Conservation (phyloP, 106 monocot species). For the Allium fistulosum region DNA sequence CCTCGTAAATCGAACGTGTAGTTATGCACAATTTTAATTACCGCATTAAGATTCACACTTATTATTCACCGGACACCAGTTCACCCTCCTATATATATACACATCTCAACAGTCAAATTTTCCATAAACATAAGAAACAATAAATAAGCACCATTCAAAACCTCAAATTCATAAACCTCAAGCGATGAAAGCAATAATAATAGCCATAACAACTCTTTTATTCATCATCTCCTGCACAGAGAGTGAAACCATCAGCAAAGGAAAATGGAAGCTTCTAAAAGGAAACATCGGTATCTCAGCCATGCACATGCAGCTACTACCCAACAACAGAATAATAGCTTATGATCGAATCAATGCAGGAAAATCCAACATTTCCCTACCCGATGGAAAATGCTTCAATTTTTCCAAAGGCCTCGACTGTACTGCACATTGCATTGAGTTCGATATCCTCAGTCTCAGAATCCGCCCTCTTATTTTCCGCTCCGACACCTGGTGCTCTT, state of each 20-base stretch:
- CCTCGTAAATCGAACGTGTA: too few relatives aligned
- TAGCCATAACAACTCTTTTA: not conserved
- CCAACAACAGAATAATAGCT: conserved; percentile 28
- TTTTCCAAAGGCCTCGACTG: conserved; percentile 16
- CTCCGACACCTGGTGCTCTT: conserved; percentile 58
- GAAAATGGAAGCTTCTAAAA: conserved; percentile 29
- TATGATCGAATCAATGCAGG: conserved; percentile 29
- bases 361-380: conserved; percentile 7
- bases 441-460: conserved; percentile 9
- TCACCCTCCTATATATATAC: too few relatives aligned
- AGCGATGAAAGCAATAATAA: not conserved
- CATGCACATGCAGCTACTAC: conserved; percentile 15
- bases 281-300: conserved; percentile 39
- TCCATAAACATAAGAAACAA: too few relatives aligned
- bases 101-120: too few relatives aligned
- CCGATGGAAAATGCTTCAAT: conserved; percentile 1
- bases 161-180: not conserved
- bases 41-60: too few relatives aligned
- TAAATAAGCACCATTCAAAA: not conserved
- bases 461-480: conserved; percentile 22
- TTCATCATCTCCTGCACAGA: not conserved
- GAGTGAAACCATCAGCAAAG: not conserved
- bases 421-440: conserved; percentile 32
- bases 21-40: too few relatives aligned
- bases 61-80: too few relatives aligned